Percentiles rank a stretch among this genome's conserved stretches.
phyloP scores from a whole-genome alignment of 352 stramenopile species.

The Globisporangium ultimum region DNA sequence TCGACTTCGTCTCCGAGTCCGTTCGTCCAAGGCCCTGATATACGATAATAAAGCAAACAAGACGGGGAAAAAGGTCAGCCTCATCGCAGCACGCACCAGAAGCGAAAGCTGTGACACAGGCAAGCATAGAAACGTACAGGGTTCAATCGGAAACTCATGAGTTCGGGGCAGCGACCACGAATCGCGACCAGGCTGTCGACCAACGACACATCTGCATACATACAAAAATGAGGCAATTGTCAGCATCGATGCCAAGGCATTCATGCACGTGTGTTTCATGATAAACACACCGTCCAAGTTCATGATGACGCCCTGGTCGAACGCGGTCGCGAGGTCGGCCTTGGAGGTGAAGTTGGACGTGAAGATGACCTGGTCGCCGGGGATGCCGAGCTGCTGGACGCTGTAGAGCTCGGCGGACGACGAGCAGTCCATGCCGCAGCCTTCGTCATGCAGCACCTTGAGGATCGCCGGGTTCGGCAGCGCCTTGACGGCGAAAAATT shows the following conservation, averaged over 20 bases:
- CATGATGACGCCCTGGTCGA: conserved; percentile 82
- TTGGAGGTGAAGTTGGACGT: conserved; percentile 90
- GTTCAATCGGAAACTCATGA: conserved; percentile 89
- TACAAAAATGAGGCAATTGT: neutral
- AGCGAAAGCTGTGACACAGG: no score
- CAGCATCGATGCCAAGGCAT: no score
- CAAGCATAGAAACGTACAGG: conserved; percentile 35
- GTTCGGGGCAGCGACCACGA: conserved; percentile 68
- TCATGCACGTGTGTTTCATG: conserved; percentile 6
- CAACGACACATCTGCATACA: conserved; percentile 57
- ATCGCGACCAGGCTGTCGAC: conserved; percentile 71
- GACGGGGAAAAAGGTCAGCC: no score
- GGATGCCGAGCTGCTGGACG: conserved; percentile 67
- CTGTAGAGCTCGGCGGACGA: conserved; percentile 83
- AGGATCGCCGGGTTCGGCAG: conserved; percentile 87
- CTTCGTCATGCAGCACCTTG: conserved; percentile 77
- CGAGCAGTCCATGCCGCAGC: conserved; percentile 89
- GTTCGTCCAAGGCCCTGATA: conserved; percentile 70
- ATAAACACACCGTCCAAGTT: conserved; percentile 67
- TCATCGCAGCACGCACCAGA: no score
- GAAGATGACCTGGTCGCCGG: conserved; percentile 81
- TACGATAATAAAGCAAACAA: neutral
- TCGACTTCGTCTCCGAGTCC: conserved; percentile 88
- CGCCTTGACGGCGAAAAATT: conserved; percentile 90
- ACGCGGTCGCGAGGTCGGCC: conserved; percentile 65